Conservation (phyloP, 768 basidiomycete species). For the Termitomyces sp. region DNA sequence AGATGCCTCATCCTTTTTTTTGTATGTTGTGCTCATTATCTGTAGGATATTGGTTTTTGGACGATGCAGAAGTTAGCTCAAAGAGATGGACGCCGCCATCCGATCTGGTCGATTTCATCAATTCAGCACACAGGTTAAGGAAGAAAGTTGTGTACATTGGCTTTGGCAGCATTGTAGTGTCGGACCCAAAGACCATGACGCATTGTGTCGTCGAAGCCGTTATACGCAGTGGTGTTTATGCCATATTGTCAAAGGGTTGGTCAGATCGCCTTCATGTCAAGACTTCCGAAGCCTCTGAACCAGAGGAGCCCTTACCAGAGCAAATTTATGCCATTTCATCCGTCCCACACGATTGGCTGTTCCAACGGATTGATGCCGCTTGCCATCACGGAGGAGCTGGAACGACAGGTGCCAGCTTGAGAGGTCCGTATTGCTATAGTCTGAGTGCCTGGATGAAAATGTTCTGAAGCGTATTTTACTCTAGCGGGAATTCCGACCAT, state of each 20-base stretch:
- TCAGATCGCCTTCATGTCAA: slow-evolving; percentile 83
- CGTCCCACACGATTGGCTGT: slow-evolving; percentile 95
- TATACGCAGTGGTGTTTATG: slow-evolving; percentile 79
- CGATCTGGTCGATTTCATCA: slow-evolving; percentile 80
- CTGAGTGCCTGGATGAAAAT: slow-evolving; percentile 4
- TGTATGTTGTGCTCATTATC: not conserved
- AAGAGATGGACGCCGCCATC: slow-evolving; percentile 88
- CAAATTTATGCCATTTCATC: slow-evolving; percentile 84
- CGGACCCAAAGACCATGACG: slow-evolving; percentile 92
- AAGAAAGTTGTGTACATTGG: slow-evolving; percentile 98
- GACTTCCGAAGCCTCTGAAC: slow-evolving; percentile 52
- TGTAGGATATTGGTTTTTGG: slow-evolving; percentile 96
- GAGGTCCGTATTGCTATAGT: slow-evolving; percentile 51
- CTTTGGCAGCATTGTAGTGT: slow-evolving; percentile 96
- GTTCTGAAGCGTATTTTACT: slow-evolving; percentile 3
- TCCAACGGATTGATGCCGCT: slow-evolving; percentile 90
- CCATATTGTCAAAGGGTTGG: slow-evolving; percentile 98
- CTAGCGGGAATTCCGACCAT: slow-evolving; percentile 92
- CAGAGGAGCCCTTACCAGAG: slow-evolving; percentile 67
- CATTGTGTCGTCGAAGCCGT: slow-evolving; percentile 88
- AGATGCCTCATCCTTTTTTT: not conserved
- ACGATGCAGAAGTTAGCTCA: slow-evolving; percentile 85
- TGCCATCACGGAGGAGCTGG: slow-evolving; percentile 99
- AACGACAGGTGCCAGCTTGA: slow-evolving; percentile 90
- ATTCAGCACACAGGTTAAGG: slow-evolving; percentile 63